Conservation (phyloP, 1,139 yeast genomes). For the Scheffersomyces stambukii region DNA sequence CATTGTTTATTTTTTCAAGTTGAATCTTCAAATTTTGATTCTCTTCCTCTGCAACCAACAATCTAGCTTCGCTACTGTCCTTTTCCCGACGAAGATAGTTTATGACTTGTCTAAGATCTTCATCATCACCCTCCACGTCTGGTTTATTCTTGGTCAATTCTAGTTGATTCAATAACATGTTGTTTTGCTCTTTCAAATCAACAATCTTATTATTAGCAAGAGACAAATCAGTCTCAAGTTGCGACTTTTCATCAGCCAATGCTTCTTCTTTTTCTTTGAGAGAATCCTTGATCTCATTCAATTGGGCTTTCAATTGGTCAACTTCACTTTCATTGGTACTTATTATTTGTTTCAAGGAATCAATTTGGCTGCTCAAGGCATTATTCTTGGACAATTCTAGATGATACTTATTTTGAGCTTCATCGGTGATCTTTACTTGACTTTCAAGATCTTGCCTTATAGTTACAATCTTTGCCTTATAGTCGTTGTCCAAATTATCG, state of each 20-base stretch:
- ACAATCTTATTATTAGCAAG: constrained; percentile 42
- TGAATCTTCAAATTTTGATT: constrained; percentile 42
- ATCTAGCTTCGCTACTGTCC: constrained; percentile 64
- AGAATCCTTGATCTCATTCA: constrained; percentile 14
- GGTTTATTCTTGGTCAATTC: constrained; percentile 36
- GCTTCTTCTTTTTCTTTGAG: constrained; percentile 24
- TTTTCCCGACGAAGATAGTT: constrained; percentile 70
- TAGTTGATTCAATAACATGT: constrained; percentile 64
- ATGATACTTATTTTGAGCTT: constrained; percentile 53
- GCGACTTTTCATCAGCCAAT: constrained; percentile 18
- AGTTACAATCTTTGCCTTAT: constrained; percentile 27
- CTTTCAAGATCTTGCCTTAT: constrained; percentile 43
- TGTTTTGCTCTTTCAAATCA: constrained; percentile 64
- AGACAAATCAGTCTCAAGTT: constrained; percentile 53
- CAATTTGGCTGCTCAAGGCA: constrained; percentile 44
- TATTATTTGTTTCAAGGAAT: constrained; percentile 40
- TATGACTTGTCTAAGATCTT: constrained; percentile 51
- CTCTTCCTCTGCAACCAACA: constrained; percentile 48
- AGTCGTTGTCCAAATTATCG: constrained; percentile 31
- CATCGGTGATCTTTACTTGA: constrained; percentile 47
- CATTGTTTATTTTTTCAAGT: constrained; percentile 34
- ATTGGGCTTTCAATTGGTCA: constrained; percentile 24
- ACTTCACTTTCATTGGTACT: constrained; percentile 33
- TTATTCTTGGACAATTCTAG: constrained; percentile 56
- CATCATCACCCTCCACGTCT: constrained; percentile 13